Percentiles rank a stretch among this genome's conserved stretches.
Evolutionary conservation across 116 monocot species (phyloP).

Genomic region (Zostera marina): DNA sequence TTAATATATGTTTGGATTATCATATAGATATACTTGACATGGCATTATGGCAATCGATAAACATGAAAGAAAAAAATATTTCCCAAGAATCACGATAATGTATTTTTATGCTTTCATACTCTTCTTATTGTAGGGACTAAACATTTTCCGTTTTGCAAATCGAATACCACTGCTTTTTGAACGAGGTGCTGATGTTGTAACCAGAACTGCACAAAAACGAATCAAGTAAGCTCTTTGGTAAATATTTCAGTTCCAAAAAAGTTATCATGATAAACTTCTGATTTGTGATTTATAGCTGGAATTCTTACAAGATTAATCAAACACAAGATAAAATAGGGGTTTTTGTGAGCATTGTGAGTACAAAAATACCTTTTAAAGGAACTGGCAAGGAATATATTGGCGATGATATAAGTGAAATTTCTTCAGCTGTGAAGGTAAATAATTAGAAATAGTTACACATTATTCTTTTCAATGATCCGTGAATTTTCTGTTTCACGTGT

Average conservation of each 20-base stretch:
- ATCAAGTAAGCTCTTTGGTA: slow-evolving; percentile 46
- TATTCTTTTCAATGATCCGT: background rate
- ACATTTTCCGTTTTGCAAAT: slow-evolving; percentile 94
- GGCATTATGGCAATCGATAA: too few relatives aligned
- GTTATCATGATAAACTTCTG: background rate
- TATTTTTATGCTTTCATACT: too few relatives aligned
- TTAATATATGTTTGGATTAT: too few relatives aligned
- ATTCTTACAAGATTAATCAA: slow-evolving; percentile 89
- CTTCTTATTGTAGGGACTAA: slow-evolving; percentile 39
- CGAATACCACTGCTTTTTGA: slow-evolving; percentile 98
- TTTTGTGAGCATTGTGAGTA: slow-evolving; percentile 97
- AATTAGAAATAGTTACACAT: slow-evolving; percentile 4
- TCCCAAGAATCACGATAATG: background rate
- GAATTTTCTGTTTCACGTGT: background rate
- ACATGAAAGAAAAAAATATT: background rate
- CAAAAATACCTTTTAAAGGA: slow-evolving; percentile 99
- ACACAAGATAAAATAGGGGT: slow-evolving; percentile 95
- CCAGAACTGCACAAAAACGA: slow-evolving; percentile 82
- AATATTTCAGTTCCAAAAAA: background rate
- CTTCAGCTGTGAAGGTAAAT: slow-evolving; percentile 80
- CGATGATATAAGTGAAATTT: slow-evolving; percentile 95
- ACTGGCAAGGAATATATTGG: slow-evolving; percentile 99
- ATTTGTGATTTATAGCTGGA: slow-evolving; percentile 33
- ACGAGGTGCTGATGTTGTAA: slow-evolving; percentile 97
- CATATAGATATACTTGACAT: background rate